A percentile compares a stretch with the other conserved stretches of the same genome.
These are phyloP conservation scores for Orbilia blumenaviensis DNA, from an alignment of 2,329 filamentous ascomycete genomes.

Conservation along the genomic window DNA sequence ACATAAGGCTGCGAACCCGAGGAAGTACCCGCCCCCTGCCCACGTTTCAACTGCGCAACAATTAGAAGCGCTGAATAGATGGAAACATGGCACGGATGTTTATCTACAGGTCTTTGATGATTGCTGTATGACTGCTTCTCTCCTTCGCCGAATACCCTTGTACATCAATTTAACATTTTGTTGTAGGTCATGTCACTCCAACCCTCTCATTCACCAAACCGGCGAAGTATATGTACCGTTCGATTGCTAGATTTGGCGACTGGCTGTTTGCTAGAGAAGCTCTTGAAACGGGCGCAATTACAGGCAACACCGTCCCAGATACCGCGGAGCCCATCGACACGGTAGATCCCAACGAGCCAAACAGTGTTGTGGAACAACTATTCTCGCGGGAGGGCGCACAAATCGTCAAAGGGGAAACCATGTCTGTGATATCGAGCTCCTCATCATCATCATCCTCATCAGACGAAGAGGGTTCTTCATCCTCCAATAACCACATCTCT, in stretches of 20 bases:
- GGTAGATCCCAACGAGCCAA: not conserved
- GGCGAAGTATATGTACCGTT: constrained; percentile 94
- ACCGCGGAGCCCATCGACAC: not conserved
- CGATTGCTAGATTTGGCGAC: constrained; percentile 89
- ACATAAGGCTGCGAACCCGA: constrained; percentile 89
- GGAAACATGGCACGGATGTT: constrained; percentile 73
- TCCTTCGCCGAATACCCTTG: not conserved
- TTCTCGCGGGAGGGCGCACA: constrained; percentile 29
- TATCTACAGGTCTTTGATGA: constrained; percentile 97
- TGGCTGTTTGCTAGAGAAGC: constrained; percentile 80
- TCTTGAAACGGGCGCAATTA: not conserved
- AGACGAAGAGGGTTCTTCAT: not conserved
- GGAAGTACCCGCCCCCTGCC: constrained; percentile 75
- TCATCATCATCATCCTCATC: constrained; percentile 19
- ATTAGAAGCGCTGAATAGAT: constrained; percentile 70
- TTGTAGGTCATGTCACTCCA: constrained; percentile 66
- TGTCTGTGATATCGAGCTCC: constrained; percentile 39
- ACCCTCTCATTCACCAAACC: constrained; percentile 96
- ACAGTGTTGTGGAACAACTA: constrained; percentile 22
- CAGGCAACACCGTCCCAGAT: constrained; percentile 5
- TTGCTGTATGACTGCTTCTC: constrained; percentile 70
- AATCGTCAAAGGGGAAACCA: constrained; percentile 24
- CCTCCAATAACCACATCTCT: constrained; percentile 13
- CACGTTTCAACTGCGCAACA: constrained; percentile 60
- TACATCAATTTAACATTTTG: not conserved